Conservation (phyloP, 495 filamentous ascomycete species). For the Penicillium lagena region DNA sequence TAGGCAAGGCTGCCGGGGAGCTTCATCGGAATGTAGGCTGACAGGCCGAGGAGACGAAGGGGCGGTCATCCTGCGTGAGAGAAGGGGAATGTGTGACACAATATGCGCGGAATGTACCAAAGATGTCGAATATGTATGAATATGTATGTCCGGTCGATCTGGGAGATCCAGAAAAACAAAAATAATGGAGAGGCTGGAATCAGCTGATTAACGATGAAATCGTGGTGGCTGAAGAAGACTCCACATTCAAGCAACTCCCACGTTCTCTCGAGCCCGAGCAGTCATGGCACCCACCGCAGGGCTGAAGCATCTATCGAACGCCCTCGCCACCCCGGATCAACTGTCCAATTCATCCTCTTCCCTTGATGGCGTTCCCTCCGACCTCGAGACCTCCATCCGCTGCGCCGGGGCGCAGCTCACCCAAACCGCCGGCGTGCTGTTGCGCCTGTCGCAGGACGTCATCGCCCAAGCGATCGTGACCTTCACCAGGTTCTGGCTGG, state of each 20-base stretch:
- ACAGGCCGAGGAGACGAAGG: background rate
- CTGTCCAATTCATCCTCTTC: constrained; percentile 62
- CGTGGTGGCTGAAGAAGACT: constrained; percentile 20
- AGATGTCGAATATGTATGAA: background rate
- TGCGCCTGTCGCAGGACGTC: constrained; percentile 81
- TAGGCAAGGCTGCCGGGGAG: background rate
- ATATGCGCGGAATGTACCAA: constrained; percentile 23
- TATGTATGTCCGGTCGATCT: background rate
- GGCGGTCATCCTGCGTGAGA: background rate
- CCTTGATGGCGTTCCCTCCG: constrained; percentile 64
- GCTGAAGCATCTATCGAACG: constrained; percentile 65
- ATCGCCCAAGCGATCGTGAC: constrained; percentile 87
- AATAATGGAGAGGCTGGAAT: constrained; percentile 21
- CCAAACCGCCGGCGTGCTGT: constrained; percentile 79
- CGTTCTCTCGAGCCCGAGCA: constrained; percentile 6
- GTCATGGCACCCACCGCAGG: constrained; percentile 21
- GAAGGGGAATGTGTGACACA: background rate
- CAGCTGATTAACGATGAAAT: constrained; percentile 7
- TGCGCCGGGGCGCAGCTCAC: constrained; percentile 63
- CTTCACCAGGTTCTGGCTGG: constrained; percentile 80
- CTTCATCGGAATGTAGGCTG: constrained; percentile 24
- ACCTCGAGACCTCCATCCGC: constrained; percentile 64
- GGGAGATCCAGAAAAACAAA: background rate
- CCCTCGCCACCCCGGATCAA: constrained; percentile 78
- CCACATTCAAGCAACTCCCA: constrained; percentile 10